A percentile compares a stretch with the other conserved stretches of the same genome.
Evolutionary conservation across 441 rosid species (phyloP).

Genomic region (Arabidopsis hybrid): DNA sequence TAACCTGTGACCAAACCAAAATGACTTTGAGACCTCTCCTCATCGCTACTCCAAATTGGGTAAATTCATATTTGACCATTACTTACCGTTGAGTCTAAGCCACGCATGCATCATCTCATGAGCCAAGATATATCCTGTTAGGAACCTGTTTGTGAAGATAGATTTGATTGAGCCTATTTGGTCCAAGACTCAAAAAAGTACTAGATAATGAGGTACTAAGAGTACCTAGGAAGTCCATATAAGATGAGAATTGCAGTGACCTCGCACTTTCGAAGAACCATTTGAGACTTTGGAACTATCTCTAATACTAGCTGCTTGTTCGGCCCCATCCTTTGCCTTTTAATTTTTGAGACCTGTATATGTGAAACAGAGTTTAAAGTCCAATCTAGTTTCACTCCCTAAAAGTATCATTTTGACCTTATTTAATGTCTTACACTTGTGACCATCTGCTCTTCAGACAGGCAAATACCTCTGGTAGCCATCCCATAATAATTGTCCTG

Average conservation of each 20-base stretch:
- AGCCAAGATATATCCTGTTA: conserved; percentile 85
- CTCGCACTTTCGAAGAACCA: conserved; percentile 71
- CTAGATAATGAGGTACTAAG: not conserved
- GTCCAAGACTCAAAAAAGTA: not conserved
- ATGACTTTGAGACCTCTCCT: conserved; percentile 4
- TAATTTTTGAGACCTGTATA: conserved; percentile 56
- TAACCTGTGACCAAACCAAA: conserved; percentile 55
- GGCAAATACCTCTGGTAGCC: conserved; percentile 89
- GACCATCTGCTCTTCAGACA: conserved; percentile 81
- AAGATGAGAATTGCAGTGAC: conserved; percentile 97
- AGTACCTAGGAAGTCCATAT: conserved; percentile 89
- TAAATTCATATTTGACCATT: not conserved
- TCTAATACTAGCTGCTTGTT: conserved; percentile 54
- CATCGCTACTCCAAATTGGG: not conserved
- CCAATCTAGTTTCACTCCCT: conserved; percentile 1
- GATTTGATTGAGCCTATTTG: conserved; percentile 1
- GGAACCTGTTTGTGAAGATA: conserved; percentile 50
- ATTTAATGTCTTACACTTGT: conserved; percentile 57
- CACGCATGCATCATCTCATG: conserved; percentile 98
- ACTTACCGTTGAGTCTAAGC: conserved; percentile 81
- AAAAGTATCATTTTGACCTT: not conserved
- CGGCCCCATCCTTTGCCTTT: conserved; percentile 60
- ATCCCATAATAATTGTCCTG: conserved; percentile 75
- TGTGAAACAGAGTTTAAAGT: not conserved
- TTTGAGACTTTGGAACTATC: conserved; percentile 61